phyloP scores from a whole-genome alignment of 2,329 filamentous ascomycete genomes.

The Fusarium sp. region DNA sequence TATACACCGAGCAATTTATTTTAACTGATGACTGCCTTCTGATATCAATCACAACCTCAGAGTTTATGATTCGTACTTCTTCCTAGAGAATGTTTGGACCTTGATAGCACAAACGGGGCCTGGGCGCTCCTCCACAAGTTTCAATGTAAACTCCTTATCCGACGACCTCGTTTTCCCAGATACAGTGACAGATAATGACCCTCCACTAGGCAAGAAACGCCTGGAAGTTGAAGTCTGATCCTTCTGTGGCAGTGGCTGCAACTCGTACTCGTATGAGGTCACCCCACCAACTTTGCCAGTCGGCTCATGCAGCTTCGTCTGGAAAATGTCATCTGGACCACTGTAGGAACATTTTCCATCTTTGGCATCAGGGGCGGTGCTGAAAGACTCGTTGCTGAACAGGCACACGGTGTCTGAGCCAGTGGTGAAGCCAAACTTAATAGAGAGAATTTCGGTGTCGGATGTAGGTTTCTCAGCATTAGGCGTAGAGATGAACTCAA shows the following conservation, averaged over 20 bases:
- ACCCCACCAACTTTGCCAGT: neutral
- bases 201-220: neutral
- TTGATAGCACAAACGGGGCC: neutral
- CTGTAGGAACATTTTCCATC: neutral
- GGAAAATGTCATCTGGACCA: neutral
- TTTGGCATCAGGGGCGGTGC: neutral
- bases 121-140: neutral
- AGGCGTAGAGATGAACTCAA: neutral
- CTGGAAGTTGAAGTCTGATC: neutral
- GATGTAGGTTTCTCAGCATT: neutral
- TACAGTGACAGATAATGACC: neutral
- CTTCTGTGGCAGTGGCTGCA: neutral
- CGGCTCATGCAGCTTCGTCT: neutral
- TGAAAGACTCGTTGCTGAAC: neutral
- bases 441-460: neutral
- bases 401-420: neutral
- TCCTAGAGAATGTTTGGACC: rapidly evolving
- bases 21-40: neutral
- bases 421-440: neutral
- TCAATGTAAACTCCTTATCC: neutral
- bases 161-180: neutral
- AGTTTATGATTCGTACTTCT: neutral
- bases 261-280: neutral
- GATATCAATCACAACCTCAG: rapidly evolving
- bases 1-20: rapidly evolving